Evolutionary conservation across 306 rosid species (phyloP).

Genomic region (Inga laurina): DNA sequence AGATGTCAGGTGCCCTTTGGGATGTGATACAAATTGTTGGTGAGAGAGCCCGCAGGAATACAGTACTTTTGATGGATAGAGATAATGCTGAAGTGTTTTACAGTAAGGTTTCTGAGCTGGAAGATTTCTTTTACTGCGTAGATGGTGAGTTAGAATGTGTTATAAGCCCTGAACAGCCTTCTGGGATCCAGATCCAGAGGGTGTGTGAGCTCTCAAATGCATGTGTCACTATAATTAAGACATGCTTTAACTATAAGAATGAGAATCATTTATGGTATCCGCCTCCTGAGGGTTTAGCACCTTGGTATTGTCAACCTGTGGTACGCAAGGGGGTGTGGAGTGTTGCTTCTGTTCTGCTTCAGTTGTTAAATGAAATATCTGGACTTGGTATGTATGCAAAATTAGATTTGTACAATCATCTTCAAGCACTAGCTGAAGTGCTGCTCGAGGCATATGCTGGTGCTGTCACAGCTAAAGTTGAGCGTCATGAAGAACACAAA

Average conservation of each 20-base stretch:
- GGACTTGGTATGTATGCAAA: conserved; percentile 61
- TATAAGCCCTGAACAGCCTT: conserved; percentile 65
- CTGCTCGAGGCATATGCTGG: conserved; percentile 88
- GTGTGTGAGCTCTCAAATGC: conserved; percentile 93
- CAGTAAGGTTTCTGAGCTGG: conserved; percentile 95
- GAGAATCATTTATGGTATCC: conserved; percentile 94
- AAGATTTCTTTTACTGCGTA: conserved; percentile 78
- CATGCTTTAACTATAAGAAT: conserved; percentile 70
- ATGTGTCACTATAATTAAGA: conserved; percentile 65
- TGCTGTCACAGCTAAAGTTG: conserved; percentile 85
- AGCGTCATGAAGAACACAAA: conserved; percentile 72
- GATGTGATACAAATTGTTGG: conserved; percentile 95
- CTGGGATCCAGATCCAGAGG: conserved; percentile 69
- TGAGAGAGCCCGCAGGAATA: conserved; percentile 84
- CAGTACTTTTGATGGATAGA: conserved; percentile 96
- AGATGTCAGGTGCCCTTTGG: conserved; percentile 90
- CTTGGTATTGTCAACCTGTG: conserved; percentile 87
- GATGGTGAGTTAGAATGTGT: conserved; percentile 80
- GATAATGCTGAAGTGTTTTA: conserved; percentile 97
- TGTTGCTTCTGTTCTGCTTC: conserved; percentile 73
- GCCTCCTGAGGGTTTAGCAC: conserved; percentile 86
- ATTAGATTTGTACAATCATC: conserved; percentile 65
- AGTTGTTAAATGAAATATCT: conserved; percentile 67
- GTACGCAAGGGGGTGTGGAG: conserved; percentile 87
- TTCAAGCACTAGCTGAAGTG: conserved; percentile 78